These are phyloP conservation scores for Phialocephala sp. DNA, from an alignment of 2,329 filamentous ascomycete species.

Conservation along the genomic window DNA sequence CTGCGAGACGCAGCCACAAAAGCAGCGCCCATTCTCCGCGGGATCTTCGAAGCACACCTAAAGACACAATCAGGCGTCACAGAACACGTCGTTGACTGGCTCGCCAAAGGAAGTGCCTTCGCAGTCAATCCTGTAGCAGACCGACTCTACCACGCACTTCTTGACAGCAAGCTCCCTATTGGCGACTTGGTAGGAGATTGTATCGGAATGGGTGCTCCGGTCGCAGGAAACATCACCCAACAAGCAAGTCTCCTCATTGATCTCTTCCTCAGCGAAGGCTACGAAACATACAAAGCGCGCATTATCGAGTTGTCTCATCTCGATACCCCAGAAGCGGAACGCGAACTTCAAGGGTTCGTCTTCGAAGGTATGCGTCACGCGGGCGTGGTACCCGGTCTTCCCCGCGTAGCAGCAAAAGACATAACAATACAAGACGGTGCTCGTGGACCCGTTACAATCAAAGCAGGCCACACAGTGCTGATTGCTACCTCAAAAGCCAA, in stretches of 20 bases:
- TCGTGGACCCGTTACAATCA: conserved; percentile 53
- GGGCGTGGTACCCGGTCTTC: conserved; percentile 56
- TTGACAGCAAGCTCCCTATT: conserved; percentile 51
- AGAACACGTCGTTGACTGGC: conserved; percentile 51
- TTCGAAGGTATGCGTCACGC: conserved; percentile 61
- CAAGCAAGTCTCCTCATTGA: conserved; percentile 59
- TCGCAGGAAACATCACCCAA: conserved; percentile 58
- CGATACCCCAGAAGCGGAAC: conserved; percentile 48
- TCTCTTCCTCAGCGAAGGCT: conserved; percentile 55
- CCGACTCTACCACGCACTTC: conserved; percentile 56
- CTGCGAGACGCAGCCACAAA: conserved; percentile 52
- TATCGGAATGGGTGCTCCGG: conserved; percentile 54
- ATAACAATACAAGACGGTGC: conserved; percentile 51
- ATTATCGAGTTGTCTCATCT: conserved; percentile 56
- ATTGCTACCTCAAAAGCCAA: conserved; percentile 50
- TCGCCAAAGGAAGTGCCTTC: conserved; percentile 54
- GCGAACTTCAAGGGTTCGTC: conserved; percentile 58
- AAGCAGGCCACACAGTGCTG: conserved; percentile 50
- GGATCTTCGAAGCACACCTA: conserved; percentile 51
- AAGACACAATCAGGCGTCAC: conserved; percentile 51
- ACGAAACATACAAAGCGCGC: conserved; percentile 56
- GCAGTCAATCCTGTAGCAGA: conserved; percentile 57
- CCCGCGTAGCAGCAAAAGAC: conserved; percentile 54
- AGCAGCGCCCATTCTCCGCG: conserved; percentile 46
- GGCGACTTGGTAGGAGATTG: conserved; percentile 56